These are phyloP conservation scores for Phalaenopsis aphrodite DNA, from an alignment of 106 monocot species.

Conservation along the genomic window DNA sequence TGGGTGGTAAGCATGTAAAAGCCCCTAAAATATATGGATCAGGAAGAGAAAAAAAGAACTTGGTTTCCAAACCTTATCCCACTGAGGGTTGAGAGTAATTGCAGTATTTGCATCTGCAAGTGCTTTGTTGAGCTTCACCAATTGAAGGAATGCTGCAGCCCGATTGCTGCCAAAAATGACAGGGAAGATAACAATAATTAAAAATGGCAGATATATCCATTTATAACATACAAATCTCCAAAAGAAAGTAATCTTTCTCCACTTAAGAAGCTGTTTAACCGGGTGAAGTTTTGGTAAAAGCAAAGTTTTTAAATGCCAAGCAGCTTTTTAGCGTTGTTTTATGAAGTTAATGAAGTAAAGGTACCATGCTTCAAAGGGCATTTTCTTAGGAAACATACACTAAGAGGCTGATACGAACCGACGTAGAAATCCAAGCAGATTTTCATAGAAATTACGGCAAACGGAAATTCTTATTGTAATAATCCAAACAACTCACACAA, in stretches of 20 bases:
- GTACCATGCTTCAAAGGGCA: too few species aligned
- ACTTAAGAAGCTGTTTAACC: neutral
- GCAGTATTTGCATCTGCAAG: slow-evolving; percentile 89
- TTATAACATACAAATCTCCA: neutral
- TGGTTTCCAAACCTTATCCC: slow-evolving; percentile 71
- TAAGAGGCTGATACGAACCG: too few species aligned
- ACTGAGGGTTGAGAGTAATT: slow-evolving; percentile 69
- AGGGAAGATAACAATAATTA: neutral
- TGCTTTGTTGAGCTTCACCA: slow-evolving; percentile 95
- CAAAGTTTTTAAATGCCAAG: neutral
- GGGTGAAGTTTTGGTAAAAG: neutral
- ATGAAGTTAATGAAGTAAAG: neutral
- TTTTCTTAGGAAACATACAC: too few species aligned
- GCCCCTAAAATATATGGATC: neutral
- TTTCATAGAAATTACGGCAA: too few species aligned
- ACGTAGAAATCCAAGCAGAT: too few species aligned
- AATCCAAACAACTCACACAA: too few species aligned
- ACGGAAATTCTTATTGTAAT: too few species aligned
- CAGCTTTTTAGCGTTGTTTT: neutral
- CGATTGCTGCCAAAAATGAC: slow-evolving; percentile 56
- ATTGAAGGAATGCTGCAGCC: slow-evolving; percentile 83
- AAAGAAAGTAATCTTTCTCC: neutral
- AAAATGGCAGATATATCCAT: neutral
- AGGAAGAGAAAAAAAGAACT: neutral
- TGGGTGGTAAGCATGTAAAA: too few species aligned